These are phyloP conservation scores for Aquanectria penicillioides DNA, from an alignment of 2,329 filamentous ascomycete genomes.

Conservation along the genomic window DNA sequence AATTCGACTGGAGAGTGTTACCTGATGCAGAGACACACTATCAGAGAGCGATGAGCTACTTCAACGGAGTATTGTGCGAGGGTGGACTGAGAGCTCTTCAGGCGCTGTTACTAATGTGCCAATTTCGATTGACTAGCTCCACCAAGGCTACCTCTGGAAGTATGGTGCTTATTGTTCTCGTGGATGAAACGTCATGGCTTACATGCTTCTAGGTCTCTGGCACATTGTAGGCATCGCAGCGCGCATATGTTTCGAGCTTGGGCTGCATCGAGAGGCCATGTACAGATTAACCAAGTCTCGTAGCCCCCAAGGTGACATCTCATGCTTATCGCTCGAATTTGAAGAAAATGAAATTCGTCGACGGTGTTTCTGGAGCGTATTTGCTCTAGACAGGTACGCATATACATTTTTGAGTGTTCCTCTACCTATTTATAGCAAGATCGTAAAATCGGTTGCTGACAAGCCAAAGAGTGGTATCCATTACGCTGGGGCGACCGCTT, in stretches of 20 bases:
- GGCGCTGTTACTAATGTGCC: slow-evolving; percentile 54
- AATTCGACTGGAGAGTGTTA: slow-evolving; percentile 55
- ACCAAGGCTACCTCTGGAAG: slow-evolving; percentile 46
- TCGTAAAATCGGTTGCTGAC: background rate
- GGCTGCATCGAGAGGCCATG: slow-evolving; percentile 48
- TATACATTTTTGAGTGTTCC: background rate
- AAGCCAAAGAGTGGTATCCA: slow-evolving; percentile 30
- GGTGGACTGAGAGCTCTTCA: slow-evolving; percentile 50
- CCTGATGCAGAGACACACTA: slow-evolving; percentile 55
- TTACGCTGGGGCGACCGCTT: slow-evolving; percentile 52
- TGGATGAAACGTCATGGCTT: background rate
- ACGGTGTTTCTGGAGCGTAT: slow-evolving; percentile 55
- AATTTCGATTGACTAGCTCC: slow-evolving; percentile 54
- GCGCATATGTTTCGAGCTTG: slow-evolving; percentile 52
- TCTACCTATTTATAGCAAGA: background rate
- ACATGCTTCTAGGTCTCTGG: slow-evolving; percentile 48
- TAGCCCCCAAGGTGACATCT: background rate
- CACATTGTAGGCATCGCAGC: slow-evolving; percentile 55
- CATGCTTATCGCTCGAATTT: slow-evolving; percentile 10
- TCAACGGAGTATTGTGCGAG: slow-evolving; percentile 49
- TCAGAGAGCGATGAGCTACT: slow-evolving; percentile 48
- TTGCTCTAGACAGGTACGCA: slow-evolving; percentile 51
- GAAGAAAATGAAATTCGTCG: slow-evolving; percentile 48
- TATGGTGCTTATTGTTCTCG: background rate
- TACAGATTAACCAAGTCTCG: slow-evolving; percentile 43